Conservation (phyloP, 257 asterid species). For the Capsicum pubescens region DNA sequence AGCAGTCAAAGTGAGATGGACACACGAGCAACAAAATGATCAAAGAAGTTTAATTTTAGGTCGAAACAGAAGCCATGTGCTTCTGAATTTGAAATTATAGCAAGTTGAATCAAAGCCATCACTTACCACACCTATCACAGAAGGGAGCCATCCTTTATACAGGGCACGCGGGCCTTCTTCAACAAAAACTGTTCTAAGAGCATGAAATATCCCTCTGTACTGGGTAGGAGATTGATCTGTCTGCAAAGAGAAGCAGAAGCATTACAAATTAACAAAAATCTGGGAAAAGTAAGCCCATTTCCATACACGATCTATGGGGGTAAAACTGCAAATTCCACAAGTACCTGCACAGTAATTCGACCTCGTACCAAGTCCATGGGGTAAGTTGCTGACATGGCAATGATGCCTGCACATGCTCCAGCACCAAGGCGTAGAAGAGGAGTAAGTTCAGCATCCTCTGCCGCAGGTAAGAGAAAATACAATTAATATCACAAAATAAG, state of each 20-base stretch:
- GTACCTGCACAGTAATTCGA: slow-evolving; percentile 93
- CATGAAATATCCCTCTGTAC: slow-evolving; percentile 95
- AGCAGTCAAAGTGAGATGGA: neutral
- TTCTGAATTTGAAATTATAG: neutral
- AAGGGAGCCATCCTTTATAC: slow-evolving; percentile 99
- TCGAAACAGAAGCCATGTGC: neutral
- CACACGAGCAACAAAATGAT: slow-evolving; percentile 7
- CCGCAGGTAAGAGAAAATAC: slow-evolving; percentile 20
- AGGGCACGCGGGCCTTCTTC: slow-evolving; percentile 96
- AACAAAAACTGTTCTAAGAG: slow-evolving; percentile 90
- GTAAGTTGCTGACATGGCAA: slow-evolving; percentile 99
- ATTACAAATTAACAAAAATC: slow-evolving; percentile 17
- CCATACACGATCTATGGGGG: neutral
- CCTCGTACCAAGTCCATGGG: slow-evolving; percentile 99
- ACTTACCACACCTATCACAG: slow-evolving; percentile 98
- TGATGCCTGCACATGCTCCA: slow-evolving; percentile 99
- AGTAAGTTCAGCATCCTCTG: slow-evolving; percentile 90
- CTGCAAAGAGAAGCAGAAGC: slow-evolving; percentile 54
- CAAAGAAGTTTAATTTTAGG: neutral
- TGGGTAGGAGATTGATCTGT: slow-evolving; percentile 85
- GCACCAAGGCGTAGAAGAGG: slow-evolving; percentile 94
- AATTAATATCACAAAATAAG: neutral
- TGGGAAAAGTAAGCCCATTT: neutral
- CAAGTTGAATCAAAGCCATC: slow-evolving; percentile 18
- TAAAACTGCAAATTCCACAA: neutral